Conservation (phyloP, 805 yeast species). For the Komagataella pastoris region DNA sequence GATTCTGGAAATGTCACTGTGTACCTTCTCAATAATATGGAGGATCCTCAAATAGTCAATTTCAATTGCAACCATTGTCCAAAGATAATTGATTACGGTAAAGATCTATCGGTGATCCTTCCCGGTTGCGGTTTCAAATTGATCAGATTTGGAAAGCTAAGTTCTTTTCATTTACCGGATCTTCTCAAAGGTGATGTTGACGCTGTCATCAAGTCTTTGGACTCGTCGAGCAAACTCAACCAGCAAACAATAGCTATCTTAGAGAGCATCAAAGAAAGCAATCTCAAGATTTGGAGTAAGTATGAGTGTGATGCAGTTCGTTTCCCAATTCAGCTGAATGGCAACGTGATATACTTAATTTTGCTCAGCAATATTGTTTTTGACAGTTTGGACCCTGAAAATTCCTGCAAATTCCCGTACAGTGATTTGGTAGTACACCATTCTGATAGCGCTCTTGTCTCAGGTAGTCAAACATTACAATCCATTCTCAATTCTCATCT, state of each 20-base stretch:
- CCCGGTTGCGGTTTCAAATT: neutral
- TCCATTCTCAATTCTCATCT: neutral
- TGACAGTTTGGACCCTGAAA: neutral
- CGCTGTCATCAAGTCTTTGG: neutral
- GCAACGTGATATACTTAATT: neutral
- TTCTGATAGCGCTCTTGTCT: neutral
- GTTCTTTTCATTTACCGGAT: neutral
- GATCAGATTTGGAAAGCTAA: neutral
- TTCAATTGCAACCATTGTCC: neutral
- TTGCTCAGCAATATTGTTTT: neutral
- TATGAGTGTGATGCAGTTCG: neutral
- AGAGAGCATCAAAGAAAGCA: neutral
- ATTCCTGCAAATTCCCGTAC: neutral
- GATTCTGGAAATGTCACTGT: conserved; percentile 15
- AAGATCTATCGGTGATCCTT: neutral
- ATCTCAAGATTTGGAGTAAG: neutral
- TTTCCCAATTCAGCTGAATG: neutral
- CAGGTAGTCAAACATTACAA: neutral
- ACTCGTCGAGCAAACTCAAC: neutral
- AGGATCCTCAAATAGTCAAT: neutral
- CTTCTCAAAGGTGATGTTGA: neutral
- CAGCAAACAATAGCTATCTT: neutral
- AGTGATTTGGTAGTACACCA: neutral
- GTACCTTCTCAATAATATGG: neutral
- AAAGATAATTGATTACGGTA: neutral